Conservation (phyloP, 2,329 filamentous ascomycete genomes). For the Drechslerella dactyloides region DNA sequence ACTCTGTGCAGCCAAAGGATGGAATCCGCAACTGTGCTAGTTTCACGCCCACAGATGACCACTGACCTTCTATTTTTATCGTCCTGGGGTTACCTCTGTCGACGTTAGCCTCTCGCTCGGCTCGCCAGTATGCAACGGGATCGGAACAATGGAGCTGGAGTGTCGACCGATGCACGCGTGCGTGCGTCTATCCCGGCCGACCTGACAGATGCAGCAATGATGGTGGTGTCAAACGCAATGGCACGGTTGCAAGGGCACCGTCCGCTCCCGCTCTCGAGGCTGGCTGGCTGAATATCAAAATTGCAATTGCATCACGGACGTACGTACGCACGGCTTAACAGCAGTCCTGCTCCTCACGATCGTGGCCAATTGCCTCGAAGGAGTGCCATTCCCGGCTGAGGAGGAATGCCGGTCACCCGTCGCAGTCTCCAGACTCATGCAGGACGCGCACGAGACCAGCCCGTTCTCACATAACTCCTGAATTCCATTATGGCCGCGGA, state of each 20-base stretch:
- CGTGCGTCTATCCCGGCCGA: background rate
- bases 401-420: background rate
- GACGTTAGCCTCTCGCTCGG: constrained; percentile 11
- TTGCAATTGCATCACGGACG: background rate
- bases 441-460: constrained; percentile 2
- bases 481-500: constrained; percentile 5
- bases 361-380: background rate
- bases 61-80: constrained; percentile 43
- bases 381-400: background rate
- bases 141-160: constrained; percentile 6
- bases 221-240: constrained; percentile 26
- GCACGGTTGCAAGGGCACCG: constrained; percentile 34
- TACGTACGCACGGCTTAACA: background rate
- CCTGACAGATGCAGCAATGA: constrained; percentile 44
- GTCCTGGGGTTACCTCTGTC: constrained; percentile 24
- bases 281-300: background rate
- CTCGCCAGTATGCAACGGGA: constrained; percentile 1
- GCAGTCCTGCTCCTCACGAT: too few species aligned
- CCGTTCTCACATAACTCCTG: constrained; percentile 7
- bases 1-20: too few species aligned
- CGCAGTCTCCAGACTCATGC: background rate
- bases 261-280: background rate
- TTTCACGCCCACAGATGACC: background rate
- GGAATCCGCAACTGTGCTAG: background rate
- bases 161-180: background rate